Evolutionary conservation across 2,329 filamentous ascomycete species (phyloP).

Genomic region (Ilyonectria mors-panacis): DNA sequence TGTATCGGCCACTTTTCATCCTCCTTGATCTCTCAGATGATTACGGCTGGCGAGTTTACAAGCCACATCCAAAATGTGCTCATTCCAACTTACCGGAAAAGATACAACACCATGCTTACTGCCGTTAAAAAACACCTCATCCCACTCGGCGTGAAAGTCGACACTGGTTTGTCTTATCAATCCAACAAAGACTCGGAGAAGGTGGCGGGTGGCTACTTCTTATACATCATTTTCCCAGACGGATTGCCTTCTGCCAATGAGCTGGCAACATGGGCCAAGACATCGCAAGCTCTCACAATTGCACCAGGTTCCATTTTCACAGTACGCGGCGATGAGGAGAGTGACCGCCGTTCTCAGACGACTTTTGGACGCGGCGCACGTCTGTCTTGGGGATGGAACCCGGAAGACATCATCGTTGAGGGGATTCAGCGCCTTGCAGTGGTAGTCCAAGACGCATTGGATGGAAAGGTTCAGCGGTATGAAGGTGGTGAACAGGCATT

Average conservation of each 20-base stretch:
- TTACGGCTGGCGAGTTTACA: not conserved
- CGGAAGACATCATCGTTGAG: constrained; percentile 7
- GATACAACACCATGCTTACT: constrained; percentile 8
- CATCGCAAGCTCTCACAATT: constrained; percentile 2
- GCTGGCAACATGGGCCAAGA: constrained; percentile 1
- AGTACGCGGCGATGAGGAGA: constrained; percentile 4
- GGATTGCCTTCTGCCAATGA: not conserved
- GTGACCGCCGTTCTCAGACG: not conserved
- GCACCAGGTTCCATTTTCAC: constrained; percentile 15
- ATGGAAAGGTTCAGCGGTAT: not conserved
- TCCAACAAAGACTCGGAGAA: not conserved
- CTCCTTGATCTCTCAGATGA: constrained; percentile 1
- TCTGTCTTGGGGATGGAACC: constrained; percentile 22
- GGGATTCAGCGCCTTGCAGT: constrained; percentile 12
- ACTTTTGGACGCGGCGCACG: constrained; percentile 11
- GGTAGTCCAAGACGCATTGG: not conserved
- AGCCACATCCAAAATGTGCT: not conserved
- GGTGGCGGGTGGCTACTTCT: constrained; percentile 13
- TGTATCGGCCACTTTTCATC: constrained; percentile 6
- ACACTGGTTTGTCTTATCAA: not conserved
- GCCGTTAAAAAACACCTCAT: constrained; percentile 1
- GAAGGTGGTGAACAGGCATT: not conserved
- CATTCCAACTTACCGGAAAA: constrained; percentile 1
- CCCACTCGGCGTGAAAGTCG: constrained; percentile 2
- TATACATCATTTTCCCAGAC: constrained; percentile 12